phyloP scores from a whole-genome alignment of 345 rosid species.

The Pugionium dolabratum region DNA sequence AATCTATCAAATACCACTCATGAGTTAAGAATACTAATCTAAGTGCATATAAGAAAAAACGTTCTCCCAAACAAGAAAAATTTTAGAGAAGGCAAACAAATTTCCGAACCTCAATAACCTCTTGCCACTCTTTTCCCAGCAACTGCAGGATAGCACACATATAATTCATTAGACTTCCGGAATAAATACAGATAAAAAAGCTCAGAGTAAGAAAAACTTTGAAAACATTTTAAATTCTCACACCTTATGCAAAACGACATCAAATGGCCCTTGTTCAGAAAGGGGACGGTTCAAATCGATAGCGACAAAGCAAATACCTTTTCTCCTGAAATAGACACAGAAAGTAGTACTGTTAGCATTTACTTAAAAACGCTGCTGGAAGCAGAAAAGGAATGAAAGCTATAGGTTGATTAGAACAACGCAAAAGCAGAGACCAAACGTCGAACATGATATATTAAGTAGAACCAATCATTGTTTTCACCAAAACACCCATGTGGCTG shows the following conservation, averaged over 20 bases:
- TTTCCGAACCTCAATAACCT: slow-evolving; percentile 64
- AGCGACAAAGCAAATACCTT: neutral
- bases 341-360: too few species aligned
- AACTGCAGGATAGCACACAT: slow-evolving; percentile 49
- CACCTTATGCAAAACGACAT: neutral
- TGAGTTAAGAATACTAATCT: neutral
- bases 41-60: neutral
- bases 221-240: neutral
- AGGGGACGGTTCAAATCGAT: neutral
- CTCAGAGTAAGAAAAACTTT: too few species aligned
- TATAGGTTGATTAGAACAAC: too few species aligned
- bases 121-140: slow-evolving; percentile 70
- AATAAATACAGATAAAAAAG: too few species aligned
- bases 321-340: neutral
- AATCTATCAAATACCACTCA: neutral
- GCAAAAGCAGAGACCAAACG: too few species aligned
- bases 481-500: too few species aligned
- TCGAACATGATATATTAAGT: too few species aligned
- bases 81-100: neutral
- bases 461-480: too few species aligned
- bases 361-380: too few species aligned
- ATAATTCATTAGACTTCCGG: neutral
- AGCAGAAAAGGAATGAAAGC: too few species aligned
- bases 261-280: neutral
- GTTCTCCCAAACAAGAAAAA: too few species aligned